Conservation (phyloP, 345 rosid species). For the Corymbia maculata region DNA sequence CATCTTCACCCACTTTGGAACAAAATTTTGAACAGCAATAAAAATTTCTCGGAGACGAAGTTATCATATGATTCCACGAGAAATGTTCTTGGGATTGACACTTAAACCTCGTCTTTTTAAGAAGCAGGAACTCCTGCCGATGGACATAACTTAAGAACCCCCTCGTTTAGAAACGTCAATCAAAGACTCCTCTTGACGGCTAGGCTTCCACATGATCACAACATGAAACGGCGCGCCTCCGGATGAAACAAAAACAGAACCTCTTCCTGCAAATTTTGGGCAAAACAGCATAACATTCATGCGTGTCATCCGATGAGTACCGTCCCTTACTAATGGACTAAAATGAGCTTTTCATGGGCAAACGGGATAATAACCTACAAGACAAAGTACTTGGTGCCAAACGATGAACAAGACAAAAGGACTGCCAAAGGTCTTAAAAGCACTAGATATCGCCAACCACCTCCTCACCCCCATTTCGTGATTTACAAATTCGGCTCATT, state of each 20-base stretch:
- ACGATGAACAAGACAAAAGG: neutral
- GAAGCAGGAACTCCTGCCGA: neutral
- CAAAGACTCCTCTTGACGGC: neutral
- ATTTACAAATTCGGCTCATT: neutral
- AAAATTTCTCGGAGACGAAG: neutral
- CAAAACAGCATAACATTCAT: neutral
- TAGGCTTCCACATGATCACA: neutral
- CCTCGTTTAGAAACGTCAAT: neutral
- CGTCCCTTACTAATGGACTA: neutral
- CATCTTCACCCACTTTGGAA: neutral
- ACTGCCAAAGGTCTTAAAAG: neutral
- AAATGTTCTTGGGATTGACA: neutral
- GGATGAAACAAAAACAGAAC: neutral
- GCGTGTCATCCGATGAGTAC: neutral
- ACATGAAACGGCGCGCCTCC: neutral
- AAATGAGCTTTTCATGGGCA: neutral
- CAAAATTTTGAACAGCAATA: neutral
- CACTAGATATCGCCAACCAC: neutral
- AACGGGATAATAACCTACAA: neutral
- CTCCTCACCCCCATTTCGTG: neutral
- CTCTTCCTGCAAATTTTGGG: neutral
- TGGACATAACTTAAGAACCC: neutral
- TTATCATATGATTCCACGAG: neutral
- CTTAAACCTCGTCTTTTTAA: neutral
- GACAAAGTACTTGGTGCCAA: neutral